Base-by-base conservation (phyloP, 768 basidiomycete genomes). In the Lactarius sp. region DNA sequence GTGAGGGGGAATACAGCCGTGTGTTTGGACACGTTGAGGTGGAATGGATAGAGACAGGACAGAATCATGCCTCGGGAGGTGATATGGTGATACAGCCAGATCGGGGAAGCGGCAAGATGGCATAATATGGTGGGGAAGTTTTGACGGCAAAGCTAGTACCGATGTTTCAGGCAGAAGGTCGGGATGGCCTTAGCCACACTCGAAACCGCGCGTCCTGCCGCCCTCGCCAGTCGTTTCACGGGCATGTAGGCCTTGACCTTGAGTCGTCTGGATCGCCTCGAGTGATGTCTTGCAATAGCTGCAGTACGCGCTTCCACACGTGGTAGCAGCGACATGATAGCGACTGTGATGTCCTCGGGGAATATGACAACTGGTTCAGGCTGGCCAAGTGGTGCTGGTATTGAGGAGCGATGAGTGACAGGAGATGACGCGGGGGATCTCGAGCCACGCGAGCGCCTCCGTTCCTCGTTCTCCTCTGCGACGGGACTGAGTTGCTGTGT, bases 401-500 rank as follows among this genome's bases (percentile, higher is more conserved):
- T 27, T 22, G 56, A 56, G 22, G 61, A 60, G 34, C 61, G 56
- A 49, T 33, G 53, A 8, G 60, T 13, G 27, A 57, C 14, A n/a
- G 37, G 55, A 34, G 67, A 56, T 34, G 63, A 56, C 8, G 56
- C 22, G 41, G 27, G 33, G 36, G 60, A 59, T 39, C 60, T 27
- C 33, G 60, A 62, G 13, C 59, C 65, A 49, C 62, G 59, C 16
- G 66, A 66, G 13, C 66, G 66, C 47, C 65, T 56, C 22, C 64
- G 60, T 42, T 61, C 66, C 34, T 67, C 68, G 16, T 18, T 63
- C 59, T 68, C 68, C 56, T 68, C 68, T 4, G 18, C 68, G 22
- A 68, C 68, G 13, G 68, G 68, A 22, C 68, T 68, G 42, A 68
- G 66, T 60, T 68, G 66, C 9, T 67, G 59, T 6, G 59, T 4